Evolutionary conservation across 495 filamentous ascomycete species (phyloP).

Genomic region (Penicillium angulare): DNA sequence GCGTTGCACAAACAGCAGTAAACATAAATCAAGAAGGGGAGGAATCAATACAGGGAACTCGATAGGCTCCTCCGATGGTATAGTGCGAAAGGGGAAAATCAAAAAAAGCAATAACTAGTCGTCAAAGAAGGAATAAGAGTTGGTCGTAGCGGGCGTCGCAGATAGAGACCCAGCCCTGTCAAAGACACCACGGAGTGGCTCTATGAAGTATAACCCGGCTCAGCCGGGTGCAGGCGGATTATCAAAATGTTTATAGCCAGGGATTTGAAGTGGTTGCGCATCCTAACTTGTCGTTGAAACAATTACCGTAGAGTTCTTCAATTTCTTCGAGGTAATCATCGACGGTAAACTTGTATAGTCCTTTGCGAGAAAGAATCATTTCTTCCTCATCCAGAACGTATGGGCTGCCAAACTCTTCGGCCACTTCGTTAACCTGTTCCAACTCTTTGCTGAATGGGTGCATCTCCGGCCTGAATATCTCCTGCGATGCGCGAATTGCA

Average conservation of each 20-base stretch:
- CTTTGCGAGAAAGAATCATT: conserved; percentile 58
- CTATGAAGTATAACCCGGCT: conserved; percentile 22
- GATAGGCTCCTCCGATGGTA: conserved; percentile 29
- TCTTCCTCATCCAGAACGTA: conserved; percentile 73
- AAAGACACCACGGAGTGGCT: conserved; percentile 11
- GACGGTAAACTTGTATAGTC: conserved; percentile 71
- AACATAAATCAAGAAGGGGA: not conserved
- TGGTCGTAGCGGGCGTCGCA: conserved; percentile 20
- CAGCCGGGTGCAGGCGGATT: conserved; percentile 17
- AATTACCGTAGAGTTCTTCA: conserved; percentile 59
- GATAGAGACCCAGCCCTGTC: conserved; percentile 25
- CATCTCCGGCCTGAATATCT: conserved; percentile 39
- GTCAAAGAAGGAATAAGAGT: conserved; percentile 31
- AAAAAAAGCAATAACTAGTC: conserved; percentile 16
- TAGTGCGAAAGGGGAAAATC: conserved; percentile 14
- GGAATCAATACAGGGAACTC: conserved; percentile 6
- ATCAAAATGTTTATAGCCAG: conserved; percentile 40
- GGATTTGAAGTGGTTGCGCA: conserved; percentile 30
- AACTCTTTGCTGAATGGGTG: conserved; percentile 54
- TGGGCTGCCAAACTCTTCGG: conserved; percentile 74
- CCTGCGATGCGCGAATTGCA: conserved; percentile 36
- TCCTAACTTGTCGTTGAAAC: conserved; percentile 46
- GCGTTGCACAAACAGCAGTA: not conserved
- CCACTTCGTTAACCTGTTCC: conserved; percentile 62
- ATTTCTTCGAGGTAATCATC: conserved; percentile 86